These are phyloP conservation scores for Aspergillus affinis DNA, from an alignment of 495 filamentous ascomycete genomes.

Conservation along the genomic window DNA sequence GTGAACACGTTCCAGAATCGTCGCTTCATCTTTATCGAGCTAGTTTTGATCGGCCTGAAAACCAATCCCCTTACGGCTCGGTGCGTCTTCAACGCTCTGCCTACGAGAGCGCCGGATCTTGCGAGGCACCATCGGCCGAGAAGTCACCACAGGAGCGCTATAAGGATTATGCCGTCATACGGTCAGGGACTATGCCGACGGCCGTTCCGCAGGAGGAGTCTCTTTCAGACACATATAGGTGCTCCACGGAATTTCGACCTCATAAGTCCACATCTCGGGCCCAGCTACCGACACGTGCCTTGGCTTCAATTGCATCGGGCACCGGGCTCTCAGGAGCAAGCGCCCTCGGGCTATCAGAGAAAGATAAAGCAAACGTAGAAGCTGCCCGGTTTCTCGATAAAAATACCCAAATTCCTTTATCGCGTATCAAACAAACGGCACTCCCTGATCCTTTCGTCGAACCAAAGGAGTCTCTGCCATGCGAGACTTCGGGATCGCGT, in stretches of 20 bases:
- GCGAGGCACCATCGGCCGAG: conserved; percentile 7
- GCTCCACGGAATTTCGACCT: background rate
- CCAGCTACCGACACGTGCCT: background rate
- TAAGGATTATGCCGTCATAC: background rate
- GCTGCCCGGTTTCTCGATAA: conserved; percentile 3
- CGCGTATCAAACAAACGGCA: conserved; percentile 4
- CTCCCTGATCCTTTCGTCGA: background rate
- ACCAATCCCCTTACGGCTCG: conserved; percentile 23
- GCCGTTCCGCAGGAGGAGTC: background rate
- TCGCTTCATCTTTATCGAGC: conserved; percentile 20
- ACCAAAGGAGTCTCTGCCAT: background rate
- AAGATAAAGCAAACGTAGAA: conserved; percentile 2
- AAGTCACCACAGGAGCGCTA: background rate
- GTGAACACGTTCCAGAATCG: conserved; percentile 8
- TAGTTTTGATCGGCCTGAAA: conserved; percentile 20
- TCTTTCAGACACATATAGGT: background rate
- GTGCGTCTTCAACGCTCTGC: conserved; percentile 9
- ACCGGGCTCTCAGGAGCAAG: background rate
- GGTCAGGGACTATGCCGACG: background rate
- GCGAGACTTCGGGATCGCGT: background rate
- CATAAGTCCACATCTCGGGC: background rate
- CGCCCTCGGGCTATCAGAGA: background rate
- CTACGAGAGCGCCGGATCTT: conserved; percentile 12
- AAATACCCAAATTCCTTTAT: conserved; percentile 1
- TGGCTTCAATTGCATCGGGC: background rate